phyloP scores from a whole-genome alignment of 2,329 filamentous ascomycete genomes.

The Herpotrichia juniperi region DNA sequence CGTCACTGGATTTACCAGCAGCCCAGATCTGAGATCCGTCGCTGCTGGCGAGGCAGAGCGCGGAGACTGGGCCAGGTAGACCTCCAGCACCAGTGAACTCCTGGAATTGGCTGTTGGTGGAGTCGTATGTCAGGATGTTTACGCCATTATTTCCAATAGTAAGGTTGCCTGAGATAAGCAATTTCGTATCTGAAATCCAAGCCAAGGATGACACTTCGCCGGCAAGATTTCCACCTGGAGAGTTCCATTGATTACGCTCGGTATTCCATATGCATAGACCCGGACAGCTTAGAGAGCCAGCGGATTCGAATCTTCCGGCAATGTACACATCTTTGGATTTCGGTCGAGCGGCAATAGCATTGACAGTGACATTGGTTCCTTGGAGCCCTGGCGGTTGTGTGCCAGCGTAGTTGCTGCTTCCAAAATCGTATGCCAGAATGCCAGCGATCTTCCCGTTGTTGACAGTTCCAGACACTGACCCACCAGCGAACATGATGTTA shows the following conservation, averaged over 20 bases:
- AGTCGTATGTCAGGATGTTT: conserved; percentile 75
- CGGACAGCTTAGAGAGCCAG: conserved; percentile 81
- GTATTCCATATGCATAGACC: conserved; percentile 82
- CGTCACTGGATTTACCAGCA: conserved; percentile 71
- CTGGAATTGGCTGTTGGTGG: conserved; percentile 70
- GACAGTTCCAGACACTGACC: conserved; percentile 74
- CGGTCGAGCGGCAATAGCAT: conserved; percentile 75
- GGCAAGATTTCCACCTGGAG: conserved; percentile 73
- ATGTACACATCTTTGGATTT: conserved; percentile 79
- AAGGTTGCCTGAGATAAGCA: conserved; percentile 81
- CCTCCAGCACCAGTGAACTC: conserved; percentile 64
- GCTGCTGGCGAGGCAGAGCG: conserved; percentile 74
- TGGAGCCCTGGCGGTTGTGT: conserved; percentile 77
- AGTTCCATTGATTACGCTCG: conserved; percentile 75
- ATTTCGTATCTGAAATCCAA: conserved; percentile 74
- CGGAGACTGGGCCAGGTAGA: conserved; percentile 81
- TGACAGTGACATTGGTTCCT: conserved; percentile 74
- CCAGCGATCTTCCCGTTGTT: conserved; percentile 70
- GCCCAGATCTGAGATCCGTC: conserved; percentile 81
- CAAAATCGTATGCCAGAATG: conserved; percentile 80
- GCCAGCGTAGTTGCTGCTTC: conserved; percentile 63
- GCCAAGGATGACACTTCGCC: conserved; percentile 75
- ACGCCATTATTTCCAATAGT: conserved; percentile 68
- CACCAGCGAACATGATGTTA: conserved; percentile 76
- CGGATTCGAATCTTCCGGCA: conserved; percentile 81